Conservation (phyloP, 306 rosid species). For the Prunus armeniaca region DNA sequence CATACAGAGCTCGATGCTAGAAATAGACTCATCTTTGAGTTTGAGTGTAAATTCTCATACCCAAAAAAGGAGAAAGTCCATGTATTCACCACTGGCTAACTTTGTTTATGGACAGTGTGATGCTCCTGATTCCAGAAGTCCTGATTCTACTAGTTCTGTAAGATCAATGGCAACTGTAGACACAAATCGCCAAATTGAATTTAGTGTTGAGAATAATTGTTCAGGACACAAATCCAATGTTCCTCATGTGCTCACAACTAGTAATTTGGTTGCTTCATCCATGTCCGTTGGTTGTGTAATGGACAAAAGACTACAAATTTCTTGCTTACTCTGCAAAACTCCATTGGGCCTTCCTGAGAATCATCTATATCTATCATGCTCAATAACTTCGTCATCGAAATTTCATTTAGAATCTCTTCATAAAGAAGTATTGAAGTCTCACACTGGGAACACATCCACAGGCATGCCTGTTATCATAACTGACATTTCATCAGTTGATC, state of each 20-base stretch:
- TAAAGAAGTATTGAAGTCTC: constrained; percentile 30
- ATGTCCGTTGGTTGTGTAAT: constrained; percentile 34
- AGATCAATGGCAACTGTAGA: constrained; percentile 31
- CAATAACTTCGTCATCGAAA: constrained; percentile 49
- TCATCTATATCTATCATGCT: constrained; percentile 53
- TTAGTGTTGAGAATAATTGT: constrained; percentile 24
- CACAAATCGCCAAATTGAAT: constrained; percentile 41
- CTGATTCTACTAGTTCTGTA: constrained; percentile 23
- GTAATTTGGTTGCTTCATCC: constrained; percentile 28
- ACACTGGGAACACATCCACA: constrained; percentile 20
- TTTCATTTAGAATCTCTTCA: constrained; percentile 54
- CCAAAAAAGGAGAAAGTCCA: constrained; percentile 66
- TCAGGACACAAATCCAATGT: constrained; percentile 26
- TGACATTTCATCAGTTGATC: constrained; percentile 55
- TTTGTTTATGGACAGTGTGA: constrained; percentile 40
- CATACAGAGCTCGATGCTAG: constrained; percentile 33
- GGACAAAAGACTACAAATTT: constrained; percentile 49
- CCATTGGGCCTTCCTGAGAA: constrained; percentile 77
- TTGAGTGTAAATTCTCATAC: constrained; percentile 79
- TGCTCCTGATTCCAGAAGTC: constrained; percentile 38
- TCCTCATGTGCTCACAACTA: constrained; percentile 22
- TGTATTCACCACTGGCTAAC: constrained; percentile 32
- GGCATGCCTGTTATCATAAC: constrained; percentile 55
- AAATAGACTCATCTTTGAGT: constrained; percentile 59
- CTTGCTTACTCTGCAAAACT: constrained; percentile 72